Evolutionary conservation across 1,139 yeast species (phyloP).

Genomic region (Candida pseudocylindracea): DNA sequence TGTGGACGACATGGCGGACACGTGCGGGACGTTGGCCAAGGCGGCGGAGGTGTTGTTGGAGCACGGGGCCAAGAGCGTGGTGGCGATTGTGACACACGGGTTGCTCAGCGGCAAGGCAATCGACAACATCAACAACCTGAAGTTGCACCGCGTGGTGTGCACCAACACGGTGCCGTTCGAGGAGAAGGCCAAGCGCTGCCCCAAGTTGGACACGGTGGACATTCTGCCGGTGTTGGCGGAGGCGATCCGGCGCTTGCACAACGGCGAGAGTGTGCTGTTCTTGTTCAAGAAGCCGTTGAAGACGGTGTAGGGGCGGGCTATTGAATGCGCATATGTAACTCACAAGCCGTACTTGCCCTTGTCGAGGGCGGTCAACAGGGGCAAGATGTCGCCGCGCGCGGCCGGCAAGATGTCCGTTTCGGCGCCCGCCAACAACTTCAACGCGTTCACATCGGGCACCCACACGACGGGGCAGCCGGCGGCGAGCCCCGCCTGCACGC

Average conservation of each 20-base stretch:
- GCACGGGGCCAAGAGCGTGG: constrained; percentile 64
- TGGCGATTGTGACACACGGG: constrained; percentile 94
- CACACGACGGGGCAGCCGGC: constrained; percentile 79
- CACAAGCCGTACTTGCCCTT: constrained; percentile 17
- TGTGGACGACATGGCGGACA: constrained; percentile 97
- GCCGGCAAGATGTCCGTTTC: constrained; percentile 21
- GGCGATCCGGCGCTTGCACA: constrained; percentile 85
- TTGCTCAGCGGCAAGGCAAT: constrained; percentile 78
- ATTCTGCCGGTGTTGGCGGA: constrained; percentile 87
- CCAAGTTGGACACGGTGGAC: constrained; percentile 65
- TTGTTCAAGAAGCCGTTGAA: constrained; percentile 39
- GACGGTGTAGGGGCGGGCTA: neutral
- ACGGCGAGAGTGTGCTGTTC: constrained; percentile 90
- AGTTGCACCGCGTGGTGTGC: constrained; percentile 63
- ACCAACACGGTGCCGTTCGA: constrained; percentile 90
- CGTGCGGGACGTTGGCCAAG: constrained; percentile 91
- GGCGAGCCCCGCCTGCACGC: constrained; percentile 58
- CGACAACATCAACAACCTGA: constrained; percentile 58
- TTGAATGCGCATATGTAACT: neutral
- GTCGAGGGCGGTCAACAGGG: constrained; percentile 31
- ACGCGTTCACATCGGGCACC: constrained; percentile 72
- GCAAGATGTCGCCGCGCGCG: constrained; percentile 32
- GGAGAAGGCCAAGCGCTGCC: constrained; percentile 46
- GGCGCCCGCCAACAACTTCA: constrained; percentile 21
- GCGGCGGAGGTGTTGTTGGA: constrained; percentile 81